Conservation (phyloP, 305 asterid genomes). For the Fraxinus nigra region DNA sequence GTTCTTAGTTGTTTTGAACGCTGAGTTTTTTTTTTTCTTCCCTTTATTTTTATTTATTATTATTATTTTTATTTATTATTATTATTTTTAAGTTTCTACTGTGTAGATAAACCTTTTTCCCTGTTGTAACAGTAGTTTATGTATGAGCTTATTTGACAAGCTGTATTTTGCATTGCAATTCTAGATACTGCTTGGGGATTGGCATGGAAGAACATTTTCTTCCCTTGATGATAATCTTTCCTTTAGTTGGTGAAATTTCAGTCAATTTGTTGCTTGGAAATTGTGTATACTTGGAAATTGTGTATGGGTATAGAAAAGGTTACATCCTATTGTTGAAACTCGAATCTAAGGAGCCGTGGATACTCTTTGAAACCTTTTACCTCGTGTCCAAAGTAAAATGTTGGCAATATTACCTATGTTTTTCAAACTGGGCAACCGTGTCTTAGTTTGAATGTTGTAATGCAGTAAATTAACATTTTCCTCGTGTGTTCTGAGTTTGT, state of each 20-base stretch:
- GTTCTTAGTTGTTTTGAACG: neutral
- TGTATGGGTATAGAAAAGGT: neutral
- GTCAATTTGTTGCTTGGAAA: neutral
- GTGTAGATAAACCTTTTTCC: neutral
- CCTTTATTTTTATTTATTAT: neutral
- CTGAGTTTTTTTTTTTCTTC: neutral
- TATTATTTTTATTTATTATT: too few relatives aligned
- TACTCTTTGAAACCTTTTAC: neutral
- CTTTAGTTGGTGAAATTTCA: neutral
- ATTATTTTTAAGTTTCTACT: neutral
- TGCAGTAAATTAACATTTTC: neutral
- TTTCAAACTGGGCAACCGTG: neutral
- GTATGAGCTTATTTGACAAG: neutral
- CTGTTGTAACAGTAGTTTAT: neutral
- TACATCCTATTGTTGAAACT: neutral
- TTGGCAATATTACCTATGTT: neutral
- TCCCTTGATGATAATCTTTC: neutral
- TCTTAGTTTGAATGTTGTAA: neutral
- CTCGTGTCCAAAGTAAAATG: neutral
- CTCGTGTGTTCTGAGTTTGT: neutral
- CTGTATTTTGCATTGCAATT: neutral
- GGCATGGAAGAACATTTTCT: neutral
- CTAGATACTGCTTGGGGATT: neutral
- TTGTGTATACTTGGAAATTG: neutral
- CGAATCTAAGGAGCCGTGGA: neutral